Evolutionary conservation across 768 basidiomycete species (phyloP).

Genomic region (Glaciozyma antarctica): DNA sequence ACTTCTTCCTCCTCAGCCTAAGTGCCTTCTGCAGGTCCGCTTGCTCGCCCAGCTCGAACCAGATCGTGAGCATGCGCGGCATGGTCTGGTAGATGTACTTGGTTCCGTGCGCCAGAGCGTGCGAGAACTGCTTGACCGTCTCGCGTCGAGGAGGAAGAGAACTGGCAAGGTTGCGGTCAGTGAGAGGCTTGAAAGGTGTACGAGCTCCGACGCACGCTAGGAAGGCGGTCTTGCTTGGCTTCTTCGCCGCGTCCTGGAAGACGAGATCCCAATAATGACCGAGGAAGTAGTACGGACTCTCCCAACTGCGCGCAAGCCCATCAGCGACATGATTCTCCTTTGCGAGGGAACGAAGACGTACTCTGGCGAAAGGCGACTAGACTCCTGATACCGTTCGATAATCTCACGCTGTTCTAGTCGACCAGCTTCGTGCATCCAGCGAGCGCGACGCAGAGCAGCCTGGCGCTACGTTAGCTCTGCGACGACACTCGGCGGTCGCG

Average conservation of each 20-base stretch:
- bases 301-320: conserved; percentile 49
- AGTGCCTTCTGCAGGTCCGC: conserved; percentile 31
- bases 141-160: background rate
- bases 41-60: conserved; percentile 84
- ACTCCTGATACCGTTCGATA: conserved; percentile 46
- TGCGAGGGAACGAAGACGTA: conserved; percentile 29
- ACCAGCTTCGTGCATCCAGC: conserved; percentile 87
- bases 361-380: conserved; percentile 39
- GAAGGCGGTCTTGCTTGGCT: background rate
- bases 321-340: conserved; percentile 8
- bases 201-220: background rate
- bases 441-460: conserved; percentile 58
- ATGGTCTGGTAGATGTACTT: conserved; percentile 96
- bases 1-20: conserved; percentile 8
- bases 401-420: conserved; percentile 62
- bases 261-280: conserved; percentile 71
- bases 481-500: background rate
- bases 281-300: conserved; percentile 73
- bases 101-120: conserved; percentile 66
- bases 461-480: conserved; percentile 19
- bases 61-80: conserved; percentile 84
- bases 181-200: background rate
- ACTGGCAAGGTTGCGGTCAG: background rate
- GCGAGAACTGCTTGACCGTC: conserved; percentile 21
- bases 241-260: background rate